Percentiles rank a stretch among this genome's conserved stretches.
Conservation (phyloP, 2,329 filamentous ascomycete genomes). For the Fusarium sambucinum region DNA sequence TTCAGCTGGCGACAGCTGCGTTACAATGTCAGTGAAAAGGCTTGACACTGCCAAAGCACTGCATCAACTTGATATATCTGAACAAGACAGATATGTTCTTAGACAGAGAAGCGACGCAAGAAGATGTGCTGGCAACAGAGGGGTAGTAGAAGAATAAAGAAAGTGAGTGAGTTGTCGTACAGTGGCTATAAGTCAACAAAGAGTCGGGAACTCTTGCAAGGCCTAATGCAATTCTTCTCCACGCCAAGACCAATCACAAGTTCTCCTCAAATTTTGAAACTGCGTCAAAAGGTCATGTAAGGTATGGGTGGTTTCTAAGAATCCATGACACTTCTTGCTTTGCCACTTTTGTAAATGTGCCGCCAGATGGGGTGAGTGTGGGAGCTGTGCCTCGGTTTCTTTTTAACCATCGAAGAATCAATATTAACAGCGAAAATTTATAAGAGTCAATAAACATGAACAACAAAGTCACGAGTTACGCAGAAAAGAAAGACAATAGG, state of each 20-base stretch:
- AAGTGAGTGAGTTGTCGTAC: slow-evolving; percentile 18
- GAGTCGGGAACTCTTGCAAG: not conserved
- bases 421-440: not conserved
- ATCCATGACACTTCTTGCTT: slow-evolving; percentile 41
- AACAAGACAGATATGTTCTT: not conserved
- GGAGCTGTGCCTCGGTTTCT: not conserved
- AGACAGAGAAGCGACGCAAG: not conserved
- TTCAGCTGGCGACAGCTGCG: not conserved
- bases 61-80: not conserved
- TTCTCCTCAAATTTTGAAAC: slow-evolving; percentile 4
- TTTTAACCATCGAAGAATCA: not conserved
- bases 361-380: slow-evolving; percentile 7
- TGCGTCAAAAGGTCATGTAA: slow-evolving; percentile 17
- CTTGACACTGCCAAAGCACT: not conserved
- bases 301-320: slow-evolving; percentile 14
- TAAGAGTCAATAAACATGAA: not conserved
- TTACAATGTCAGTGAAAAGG: not conserved
- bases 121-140: slow-evolving; percentile 10
- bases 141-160: slow-evolving; percentile 9
- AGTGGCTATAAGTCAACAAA: slow-evolving; percentile 21
- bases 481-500: not conserved
- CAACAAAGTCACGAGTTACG: not conserved
- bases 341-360: slow-evolving; percentile 25
- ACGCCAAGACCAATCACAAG: slow-evolving; percentile 18
- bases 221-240: slow-evolving; percentile 2